Conservation (phyloP, 257 asterid species). For the Cynanchum wilfordii region DNA sequence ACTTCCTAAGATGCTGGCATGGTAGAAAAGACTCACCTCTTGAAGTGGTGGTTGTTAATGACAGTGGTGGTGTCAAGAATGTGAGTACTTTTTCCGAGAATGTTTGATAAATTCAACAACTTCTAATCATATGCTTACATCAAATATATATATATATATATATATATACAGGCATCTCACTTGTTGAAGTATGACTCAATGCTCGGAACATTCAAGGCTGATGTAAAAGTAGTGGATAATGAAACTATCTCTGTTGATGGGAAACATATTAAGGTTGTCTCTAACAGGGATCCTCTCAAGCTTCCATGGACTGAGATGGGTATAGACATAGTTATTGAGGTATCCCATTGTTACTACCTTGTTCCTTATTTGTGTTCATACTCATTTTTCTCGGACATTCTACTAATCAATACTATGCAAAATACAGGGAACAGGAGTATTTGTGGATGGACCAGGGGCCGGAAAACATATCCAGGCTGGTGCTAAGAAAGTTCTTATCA, state of each 20-base stretch:
- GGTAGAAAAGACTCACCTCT: constrained; percentile 90
- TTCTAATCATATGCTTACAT: not conserved
- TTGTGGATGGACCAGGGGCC: constrained; percentile 95
- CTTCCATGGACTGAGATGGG: constrained; percentile 97
- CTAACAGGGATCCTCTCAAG: constrained; percentile 79
- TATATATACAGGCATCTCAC: constrained; percentile 70
- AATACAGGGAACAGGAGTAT: constrained; percentile 85
- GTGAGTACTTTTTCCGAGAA: constrained; percentile 32
- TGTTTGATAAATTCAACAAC: not conserved
- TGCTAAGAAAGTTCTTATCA: constrained; percentile 89
- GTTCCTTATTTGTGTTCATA: not conserved
- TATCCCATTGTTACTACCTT: constrained; percentile 5
- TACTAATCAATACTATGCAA: not conserved
- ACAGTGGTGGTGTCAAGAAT: constrained; percentile 92
- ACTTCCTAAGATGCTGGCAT: constrained; percentile 98
- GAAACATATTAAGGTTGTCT: constrained; percentile 74
- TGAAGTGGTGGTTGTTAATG: constrained; percentile 75
- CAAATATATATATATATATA: not conserved
- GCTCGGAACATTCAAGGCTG: constrained; percentile 92
- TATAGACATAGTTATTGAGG: constrained; percentile 91
- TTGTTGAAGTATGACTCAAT: constrained; percentile 83
- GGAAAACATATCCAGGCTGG: constrained; percentile 98
- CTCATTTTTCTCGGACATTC: not conserved
- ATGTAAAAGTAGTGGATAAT: constrained; percentile 67
- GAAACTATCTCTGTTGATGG: constrained; percentile 89